These are phyloP conservation scores for Sphaerulina vaccinii DNA, from an alignment of 2,329 filamentous ascomycete genomes.

Conservation along the genomic window DNA sequence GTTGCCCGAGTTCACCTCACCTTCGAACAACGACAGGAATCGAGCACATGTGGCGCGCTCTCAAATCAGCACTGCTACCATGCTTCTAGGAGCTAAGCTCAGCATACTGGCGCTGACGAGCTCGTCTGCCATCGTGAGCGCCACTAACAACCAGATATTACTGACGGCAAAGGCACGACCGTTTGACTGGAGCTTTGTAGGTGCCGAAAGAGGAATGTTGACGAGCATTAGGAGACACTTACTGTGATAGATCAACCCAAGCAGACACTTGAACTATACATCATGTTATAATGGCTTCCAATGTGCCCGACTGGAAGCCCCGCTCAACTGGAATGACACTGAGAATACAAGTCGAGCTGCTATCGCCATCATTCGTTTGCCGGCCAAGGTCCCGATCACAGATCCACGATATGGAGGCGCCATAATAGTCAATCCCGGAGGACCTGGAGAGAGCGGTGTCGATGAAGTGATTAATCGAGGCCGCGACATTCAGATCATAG, in stretches of 20 bases:
- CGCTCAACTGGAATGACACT: conserved; percentile 46
- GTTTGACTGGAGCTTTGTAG: background rate
- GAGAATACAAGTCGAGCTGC: conserved; percentile 25
- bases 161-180: too few relatives aligned
- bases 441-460: conserved; percentile 45
- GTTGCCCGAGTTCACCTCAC: too few relatives aligned
- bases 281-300: conserved; percentile 23
- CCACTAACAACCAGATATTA: too few relatives aligned
- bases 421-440: conserved; percentile 46
- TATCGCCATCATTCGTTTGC: conserved; percentile 49
- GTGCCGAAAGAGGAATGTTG: background rate
- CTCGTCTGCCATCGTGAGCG: too few relatives aligned
- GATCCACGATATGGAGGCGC: conserved; percentile 44
- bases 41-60: too few relatives aligned
- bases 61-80: too few relatives aligned
- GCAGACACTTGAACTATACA: background rate
- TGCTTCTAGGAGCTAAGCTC: too few relatives aligned
- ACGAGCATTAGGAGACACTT: background rate
- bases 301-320: conserved; percentile 52
- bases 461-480: conserved; percentile 33
- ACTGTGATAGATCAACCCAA: conserved; percentile 7
- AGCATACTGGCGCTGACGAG: too few relatives aligned
- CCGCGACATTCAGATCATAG: conserved; percentile 17
- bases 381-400: conserved; percentile 43
- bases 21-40: too few relatives aligned